A percentile compares a stretch with the other conserved stretches of the same genome.
Evolutionary conservation across 805 yeast species (phyloP).

Genomic region (Lipomyces yamadae): DNA sequence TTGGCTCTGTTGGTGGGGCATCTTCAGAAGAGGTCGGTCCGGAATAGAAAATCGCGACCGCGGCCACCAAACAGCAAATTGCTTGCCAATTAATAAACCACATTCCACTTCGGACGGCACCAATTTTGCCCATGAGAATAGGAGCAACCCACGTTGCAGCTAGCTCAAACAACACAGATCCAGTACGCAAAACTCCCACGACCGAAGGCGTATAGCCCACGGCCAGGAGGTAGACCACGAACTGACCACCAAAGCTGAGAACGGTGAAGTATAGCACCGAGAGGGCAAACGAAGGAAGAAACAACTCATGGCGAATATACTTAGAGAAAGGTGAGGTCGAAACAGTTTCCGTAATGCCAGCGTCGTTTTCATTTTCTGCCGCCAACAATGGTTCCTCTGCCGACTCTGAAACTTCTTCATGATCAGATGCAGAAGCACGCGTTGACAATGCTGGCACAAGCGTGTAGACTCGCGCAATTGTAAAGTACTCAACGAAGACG

Average conservation of each 20-base stretch:
- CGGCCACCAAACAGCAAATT: conserved; percentile 43
- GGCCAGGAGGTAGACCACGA: conserved; percentile 47
- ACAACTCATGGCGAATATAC: conserved; percentile 42
- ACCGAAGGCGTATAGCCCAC: conserved; percentile 44
- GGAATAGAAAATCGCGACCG: conserved; percentile 33
- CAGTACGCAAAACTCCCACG: conserved; percentile 46
- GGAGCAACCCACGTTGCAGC: conserved; percentile 47
- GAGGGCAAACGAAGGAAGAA: conserved; percentile 45
- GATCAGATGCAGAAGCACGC: conserved; percentile 11
- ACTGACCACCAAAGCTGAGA: conserved; percentile 49
- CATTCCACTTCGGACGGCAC: conserved; percentile 45
- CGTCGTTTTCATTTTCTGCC: conserved; percentile 2
- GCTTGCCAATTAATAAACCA: conserved; percentile 45
- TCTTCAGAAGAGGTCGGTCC: background rate
- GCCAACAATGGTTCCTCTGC: conserved; percentile 4
- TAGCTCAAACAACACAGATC: conserved; percentile 47
- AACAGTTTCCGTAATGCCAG: background rate
- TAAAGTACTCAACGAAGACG: conserved; percentile 45
- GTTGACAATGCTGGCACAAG: conserved; percentile 43
- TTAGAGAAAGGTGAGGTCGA: conserved; percentile 25
- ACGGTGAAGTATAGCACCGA: conserved; percentile 48
- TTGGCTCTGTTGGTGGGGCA: conserved; percentile 5
- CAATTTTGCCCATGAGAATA: conserved; percentile 36
- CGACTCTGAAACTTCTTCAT: conserved; percentile 7
- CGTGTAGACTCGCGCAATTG: conserved; percentile 47